These are phyloP conservation scores for Pseudomonodictys pantanalensis DNA, from an alignment of 495 filamentous ascomycete genomes.

Conservation along the genomic window DNA sequence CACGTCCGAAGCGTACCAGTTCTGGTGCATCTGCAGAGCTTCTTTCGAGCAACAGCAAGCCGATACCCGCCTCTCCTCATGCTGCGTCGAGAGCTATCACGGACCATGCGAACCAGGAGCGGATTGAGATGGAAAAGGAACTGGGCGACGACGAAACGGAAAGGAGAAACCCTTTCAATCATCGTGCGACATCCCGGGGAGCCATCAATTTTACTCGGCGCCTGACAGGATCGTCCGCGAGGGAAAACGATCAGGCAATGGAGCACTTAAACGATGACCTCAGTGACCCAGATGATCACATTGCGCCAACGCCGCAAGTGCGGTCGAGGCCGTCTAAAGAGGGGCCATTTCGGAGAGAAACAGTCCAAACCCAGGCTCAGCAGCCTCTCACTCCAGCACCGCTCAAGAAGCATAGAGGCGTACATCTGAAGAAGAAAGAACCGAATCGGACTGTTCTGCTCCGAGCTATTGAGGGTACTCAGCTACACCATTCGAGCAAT, in stretches of 20 bases:
- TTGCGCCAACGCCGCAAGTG: too few species aligned
- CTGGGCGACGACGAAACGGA: conserved; percentile 9
- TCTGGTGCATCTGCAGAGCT: conserved; percentile 10
- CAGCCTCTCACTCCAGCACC: too few species aligned
- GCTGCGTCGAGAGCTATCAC: conserved; percentile 31
- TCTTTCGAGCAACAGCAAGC: conserved; percentile 33
- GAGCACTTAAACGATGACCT: too few species aligned
- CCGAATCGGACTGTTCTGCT: too few species aligned
- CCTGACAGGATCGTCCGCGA: conserved; percentile 1
- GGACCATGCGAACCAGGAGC: conserved; percentile 6
- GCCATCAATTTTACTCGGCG: conserved; percentile 15
- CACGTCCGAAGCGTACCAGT: not conserved
- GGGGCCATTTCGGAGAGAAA: too few species aligned
- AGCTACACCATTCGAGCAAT: too few species aligned
- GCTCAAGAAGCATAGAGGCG: too few species aligned
- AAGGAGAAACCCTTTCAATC: conserved; percentile 22
- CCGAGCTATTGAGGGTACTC: too few species aligned
- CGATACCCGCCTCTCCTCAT: conserved; percentile 22
- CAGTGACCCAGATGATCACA: too few species aligned
- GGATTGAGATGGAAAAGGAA: conserved; percentile 15
- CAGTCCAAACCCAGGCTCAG: too few species aligned
- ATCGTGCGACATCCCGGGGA: not conserved
- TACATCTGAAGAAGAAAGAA: too few species aligned
- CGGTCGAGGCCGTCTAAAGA: too few species aligned
- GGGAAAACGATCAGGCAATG: not conserved